These are phyloP conservation scores for Fomitopsis pulvina DNA, from an alignment of 768 basidiomycete genomes.

Conservation along the genomic window DNA sequence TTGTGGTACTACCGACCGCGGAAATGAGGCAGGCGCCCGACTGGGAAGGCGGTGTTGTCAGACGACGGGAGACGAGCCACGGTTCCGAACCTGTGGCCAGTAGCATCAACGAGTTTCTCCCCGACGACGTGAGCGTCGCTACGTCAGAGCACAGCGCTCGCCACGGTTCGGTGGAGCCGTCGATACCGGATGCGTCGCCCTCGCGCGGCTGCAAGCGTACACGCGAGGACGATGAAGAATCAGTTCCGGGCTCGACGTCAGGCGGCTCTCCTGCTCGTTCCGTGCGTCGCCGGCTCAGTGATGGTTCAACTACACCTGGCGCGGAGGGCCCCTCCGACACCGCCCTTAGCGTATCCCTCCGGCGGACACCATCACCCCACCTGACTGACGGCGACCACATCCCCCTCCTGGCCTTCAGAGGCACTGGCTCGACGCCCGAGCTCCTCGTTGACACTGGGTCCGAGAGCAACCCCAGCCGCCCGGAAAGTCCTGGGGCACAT, in stretches of 20 bases:
- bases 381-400: too few species aligned
- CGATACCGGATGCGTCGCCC: background rate
- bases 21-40: background rate
- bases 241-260: background rate
- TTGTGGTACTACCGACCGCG: background rate
- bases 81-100: background rate
- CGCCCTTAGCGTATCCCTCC: too few species aligned
- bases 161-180: background rate
- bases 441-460: too few species aligned
- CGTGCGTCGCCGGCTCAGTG: background rate
- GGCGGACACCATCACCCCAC: too few species aligned
- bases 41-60: conserved; percentile 2
- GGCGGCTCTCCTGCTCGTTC: background rate
- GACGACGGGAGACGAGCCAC: background rate
- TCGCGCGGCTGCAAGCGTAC: background rate
- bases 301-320: background rate
- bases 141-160: background rate
- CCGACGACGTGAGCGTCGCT: background rate
- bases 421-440: too few species aligned
- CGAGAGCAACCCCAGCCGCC: too few species aligned
- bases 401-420: too few species aligned
- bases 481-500: too few species aligned
- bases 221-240: background rate
- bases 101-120: background rate
- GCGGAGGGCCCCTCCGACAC: too few species aligned